Conservation (phyloP, 345 rosid species). For the Cardamine chenopodiifolia region DNA sequence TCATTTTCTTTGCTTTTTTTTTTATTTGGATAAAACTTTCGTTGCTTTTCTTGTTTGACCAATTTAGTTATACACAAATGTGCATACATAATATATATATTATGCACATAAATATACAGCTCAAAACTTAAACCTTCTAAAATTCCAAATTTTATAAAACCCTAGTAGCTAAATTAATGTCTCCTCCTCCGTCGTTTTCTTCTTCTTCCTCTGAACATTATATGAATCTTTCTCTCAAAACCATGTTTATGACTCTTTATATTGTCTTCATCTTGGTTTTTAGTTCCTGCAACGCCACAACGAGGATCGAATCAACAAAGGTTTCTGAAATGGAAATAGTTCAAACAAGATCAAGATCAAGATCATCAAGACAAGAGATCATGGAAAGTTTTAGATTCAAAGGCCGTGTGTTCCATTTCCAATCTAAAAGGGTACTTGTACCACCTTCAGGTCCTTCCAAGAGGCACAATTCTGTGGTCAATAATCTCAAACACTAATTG, state of each 20-base stretch:
- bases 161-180: constrained; percentile 15
- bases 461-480: constrained; percentile 59
- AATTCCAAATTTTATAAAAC: constrained; percentile 18
- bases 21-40: background rate
- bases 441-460: constrained; percentile 92
- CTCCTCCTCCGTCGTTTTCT: background rate
- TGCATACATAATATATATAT: constrained; percentile 14
- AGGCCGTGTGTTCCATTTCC: constrained; percentile 58
- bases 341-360: constrained; percentile 33
- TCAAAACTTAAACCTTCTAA: constrained; percentile 13
- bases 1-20: background rate
- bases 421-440: constrained; percentile 64
- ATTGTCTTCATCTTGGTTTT: constrained; percentile 44
- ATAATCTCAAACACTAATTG: constrained; percentile 30
- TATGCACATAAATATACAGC: constrained; percentile 8
- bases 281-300: constrained; percentile 44
- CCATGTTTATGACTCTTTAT: constrained; percentile 19
- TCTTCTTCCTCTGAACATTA: background rate
- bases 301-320: constrained; percentile 44
- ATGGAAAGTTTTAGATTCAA: constrained; percentile 45
- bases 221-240: constrained; percentile 28
- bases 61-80: constrained; percentile 24
- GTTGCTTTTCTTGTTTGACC: constrained; percentile 43
- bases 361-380: constrained; percentile 30
- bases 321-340: constrained; percentile 12